Conservation (phyloP, 1,139 yeast genomes). For the Yamadazyma pseudoaaseri region DNA sequence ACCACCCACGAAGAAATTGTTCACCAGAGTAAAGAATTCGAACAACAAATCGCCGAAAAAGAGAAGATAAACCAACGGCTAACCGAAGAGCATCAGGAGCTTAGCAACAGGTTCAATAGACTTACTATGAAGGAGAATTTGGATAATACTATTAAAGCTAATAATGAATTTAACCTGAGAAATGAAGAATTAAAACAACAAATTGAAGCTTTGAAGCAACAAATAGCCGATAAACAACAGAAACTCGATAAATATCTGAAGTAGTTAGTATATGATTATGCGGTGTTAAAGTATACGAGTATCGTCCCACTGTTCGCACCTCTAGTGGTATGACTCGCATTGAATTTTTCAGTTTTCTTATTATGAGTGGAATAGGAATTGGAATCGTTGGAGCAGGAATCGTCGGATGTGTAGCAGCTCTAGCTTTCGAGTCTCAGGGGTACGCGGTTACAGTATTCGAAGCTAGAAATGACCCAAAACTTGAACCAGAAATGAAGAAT, state of each 20-base stretch:
- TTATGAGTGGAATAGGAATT: slow-evolving; percentile 19
- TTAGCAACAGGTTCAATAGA: slow-evolving; percentile 32
- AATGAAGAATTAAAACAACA: slow-evolving; percentile 38
- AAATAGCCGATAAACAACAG: slow-evolving; percentile 19
- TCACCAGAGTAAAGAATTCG: slow-evolving; percentile 33
- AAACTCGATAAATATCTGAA: slow-evolving; percentile 17
- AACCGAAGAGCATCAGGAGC: slow-evolving; percentile 15
- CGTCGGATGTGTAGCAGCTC: slow-evolving; percentile 85
- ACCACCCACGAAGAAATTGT: slow-evolving; percentile 41
- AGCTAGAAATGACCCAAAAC: slow-evolving; percentile 42
- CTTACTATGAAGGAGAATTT: slow-evolving; percentile 48
- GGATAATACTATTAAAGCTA: slow-evolving; percentile 45
- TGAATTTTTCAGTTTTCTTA: too few species aligned
- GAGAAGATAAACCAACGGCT: slow-evolving; percentile 23
- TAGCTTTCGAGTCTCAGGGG: slow-evolving; percentile 76
- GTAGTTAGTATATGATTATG: background rate
- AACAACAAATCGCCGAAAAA: slow-evolving; percentile 25
- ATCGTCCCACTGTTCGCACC: too few species aligned
- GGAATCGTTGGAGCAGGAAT: slow-evolving; percentile 82
- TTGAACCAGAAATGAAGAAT: slow-evolving; percentile 22
- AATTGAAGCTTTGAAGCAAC: slow-evolving; percentile 22
- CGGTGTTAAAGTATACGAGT: too few species aligned
- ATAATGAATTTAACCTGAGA: slow-evolving; percentile 38
- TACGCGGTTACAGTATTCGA: slow-evolving; percentile 72
- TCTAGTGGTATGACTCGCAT: too few species aligned